Base-by-base conservation (phyloP, 306 rosid species). In the Albizia julibrissin region DNA sequence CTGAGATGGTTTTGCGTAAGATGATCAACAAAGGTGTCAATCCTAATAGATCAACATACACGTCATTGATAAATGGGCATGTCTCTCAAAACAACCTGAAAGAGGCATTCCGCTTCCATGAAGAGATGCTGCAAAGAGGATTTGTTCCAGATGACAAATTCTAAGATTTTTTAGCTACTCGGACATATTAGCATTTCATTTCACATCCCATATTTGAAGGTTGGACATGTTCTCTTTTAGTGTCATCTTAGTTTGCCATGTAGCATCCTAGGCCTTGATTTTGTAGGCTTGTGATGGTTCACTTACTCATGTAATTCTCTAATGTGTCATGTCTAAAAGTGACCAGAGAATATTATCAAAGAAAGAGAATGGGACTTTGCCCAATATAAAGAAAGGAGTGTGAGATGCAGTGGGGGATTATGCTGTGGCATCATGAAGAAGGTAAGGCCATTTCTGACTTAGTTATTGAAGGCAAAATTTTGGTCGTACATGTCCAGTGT, bases 111-210 rank as follows among this genome's bases (percentile, higher is more conserved):
- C 89, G 88, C 43, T 85, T 89, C 86, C 98, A 95, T 33, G 99
- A 95, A 82, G 97, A 92, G 83, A 93, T 95, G 98, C 87, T 95
- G 69, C 97, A 89, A 83, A 87, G 87, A 87, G 98, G 99, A 66
- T 93, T 92, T 79, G 90, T 89, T 78, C 99, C 98, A 16, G 99
- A 95, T 82, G 99, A 93, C 83, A 92, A 81, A 67, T 93, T 91
- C 86, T 95, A 83, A 85, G 75, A 72, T 37, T 58, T 59, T 47
- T 74, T 44, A 56, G 72, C 77, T 66, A 67, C 27, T 37, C 11
- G 66, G 76, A 43, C 81, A 66, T 43, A 79, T 27, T 22, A 33
- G 34, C 49, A 58, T 37, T 72, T 37, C 47, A 82, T 67, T 83
- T 64, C 54, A 11, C 88, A 26, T 82, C 69, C 77, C 77, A 3